Base-by-base conservation (phyloP, 352 stramenopile species). In the Phytopythium sindhum region DNA sequence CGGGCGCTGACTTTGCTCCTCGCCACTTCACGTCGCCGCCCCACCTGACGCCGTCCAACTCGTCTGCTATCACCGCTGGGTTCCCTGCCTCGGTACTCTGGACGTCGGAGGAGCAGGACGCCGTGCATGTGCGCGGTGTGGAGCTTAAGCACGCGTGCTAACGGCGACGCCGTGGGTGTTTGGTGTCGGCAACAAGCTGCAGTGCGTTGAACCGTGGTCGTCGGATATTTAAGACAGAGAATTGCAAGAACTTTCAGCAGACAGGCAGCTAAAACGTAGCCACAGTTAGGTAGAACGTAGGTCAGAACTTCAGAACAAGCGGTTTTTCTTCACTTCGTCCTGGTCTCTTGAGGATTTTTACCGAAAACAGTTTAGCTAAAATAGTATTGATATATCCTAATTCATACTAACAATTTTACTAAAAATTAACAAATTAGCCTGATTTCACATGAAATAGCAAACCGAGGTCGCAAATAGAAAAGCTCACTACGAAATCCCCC, bases 71-170 rank as follows among this genome's bases (percentile, higher is more conserved):
- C 19, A 66, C 68, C n/a, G 61, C 75, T 4, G 60, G 67, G n/a
- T 89, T 89, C 53, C 77, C 77, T 0, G 74, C 72, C 10, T 89
- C 77, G 1, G 65, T 87, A 41, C 58, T 89, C 17, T 86, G 75
- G 77, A 65, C 67, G 15, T 69, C 67, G 15, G 73, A 85, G 15
- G 67, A 81, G 29, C 63, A 77, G 21, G 67, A 75, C 8, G 26
- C 55, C 10, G 41, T 23, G 1, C 60, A 67, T 45, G 29, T 28
- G 58, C 48, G 48, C 45, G 48, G 58, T 12, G 26, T 57, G 44
- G 58, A 64, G 47, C 7, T 64, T 15, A 64, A 64, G 58, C 58
- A 33, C 23, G 28, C 48, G 35, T 64, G 58, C 48, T 64, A 55
- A 26, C 26, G 11, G n/a, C n/a, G 44, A 6, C n/a, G 11, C 44